Percentiles rank a stretch among this genome's conserved stretches.
These are phyloP conservation scores for Cyphellophora europaea DNA, from an alignment of 2,329 filamentous ascomycete species.

Conservation along the genomic window DNA sequence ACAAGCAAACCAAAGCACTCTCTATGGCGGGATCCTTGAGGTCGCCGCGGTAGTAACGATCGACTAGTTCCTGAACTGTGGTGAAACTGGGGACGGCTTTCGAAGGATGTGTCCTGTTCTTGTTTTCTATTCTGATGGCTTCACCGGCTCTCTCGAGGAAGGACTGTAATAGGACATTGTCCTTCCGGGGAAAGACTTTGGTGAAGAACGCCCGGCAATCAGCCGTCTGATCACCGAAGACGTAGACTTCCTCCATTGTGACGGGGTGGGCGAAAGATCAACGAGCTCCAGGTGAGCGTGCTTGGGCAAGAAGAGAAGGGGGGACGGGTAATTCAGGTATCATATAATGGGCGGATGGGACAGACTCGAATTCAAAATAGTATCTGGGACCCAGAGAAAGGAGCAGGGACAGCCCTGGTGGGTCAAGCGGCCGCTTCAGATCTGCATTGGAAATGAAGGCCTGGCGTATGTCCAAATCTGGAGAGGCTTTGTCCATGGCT, in stretches of 20 bases:
- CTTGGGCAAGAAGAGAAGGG: constrained; percentile 13
- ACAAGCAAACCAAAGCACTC: constrained; percentile 33
- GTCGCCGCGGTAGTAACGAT: constrained; percentile 20
- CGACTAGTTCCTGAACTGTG: constrained; percentile 20
- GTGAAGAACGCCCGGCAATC: constrained; percentile 33
- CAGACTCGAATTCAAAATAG: constrained; percentile 17
- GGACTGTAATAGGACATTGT: constrained; percentile 30
- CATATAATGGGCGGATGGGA: constrained; percentile 14
- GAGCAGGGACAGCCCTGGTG: constrained; percentile 15
- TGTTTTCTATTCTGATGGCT: constrained; percentile 32
- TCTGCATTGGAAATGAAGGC: constrained; percentile 18
- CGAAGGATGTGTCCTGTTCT: constrained; percentile 18
- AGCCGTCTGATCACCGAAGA: constrained; percentile 38
- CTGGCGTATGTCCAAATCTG: constrained; percentile 17
- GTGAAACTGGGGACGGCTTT: constrained; percentile 20
- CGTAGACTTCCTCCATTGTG: constrained; percentile 27
- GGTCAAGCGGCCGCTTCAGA: constrained; percentile 17
- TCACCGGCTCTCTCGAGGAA: constrained; percentile 34
- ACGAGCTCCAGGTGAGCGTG: constrained; percentile 18
- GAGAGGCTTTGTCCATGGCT: constrained; percentile 15
- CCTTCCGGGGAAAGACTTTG: constrained; percentile 30
- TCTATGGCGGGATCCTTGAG: constrained; percentile 29
- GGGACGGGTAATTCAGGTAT: constrained; percentile 13
- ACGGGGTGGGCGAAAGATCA: constrained; percentile 9
- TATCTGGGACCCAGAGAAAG: constrained; percentile 12